Base-by-base conservation (phyloP, 2,329 filamentous ascomycete species). In the Penicillium sp. region DNA sequence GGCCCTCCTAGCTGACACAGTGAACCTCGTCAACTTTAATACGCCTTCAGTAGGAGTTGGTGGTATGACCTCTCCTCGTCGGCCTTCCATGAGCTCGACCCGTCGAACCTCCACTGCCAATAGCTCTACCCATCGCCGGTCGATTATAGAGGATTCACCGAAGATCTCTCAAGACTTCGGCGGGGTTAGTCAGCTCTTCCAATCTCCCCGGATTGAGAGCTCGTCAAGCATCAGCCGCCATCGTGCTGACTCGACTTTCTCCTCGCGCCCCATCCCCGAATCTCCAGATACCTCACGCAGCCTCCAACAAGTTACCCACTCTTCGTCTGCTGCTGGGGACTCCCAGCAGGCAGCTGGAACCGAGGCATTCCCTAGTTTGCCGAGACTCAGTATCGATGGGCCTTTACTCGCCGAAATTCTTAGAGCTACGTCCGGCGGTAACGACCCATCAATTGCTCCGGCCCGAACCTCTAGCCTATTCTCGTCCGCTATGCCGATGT, bases 401-500 rank as follows among this genome's bases (percentile, higher is more conserved):
- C 77, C 78, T 14, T 77, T 78, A 51, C 71, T 80, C 6, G 67
- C 68, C n/a, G 73, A 78, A 39, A 62, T 78, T 14, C 72, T 77
- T 26, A 66, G 67, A 19, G 68, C 73, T 23, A 68, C 73, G 0
- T 61, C 68, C 9, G 61, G 58, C 58, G 61, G 67, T 55, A 54
- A 58, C 55, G 65, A 68, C 23, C 63, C 65, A 6, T 72, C 72
- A 2, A 56, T 67, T 5, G 72, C 74, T 7, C 73, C 77, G 72
- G 57, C 79, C 39, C 86, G 88, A 43, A 88, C 85, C 66, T 93
- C 90, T 0, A 90, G 88, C 5, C 79, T 96, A 23, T 96, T 96
- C 78, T 91, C 91, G 59, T 96, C 92, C 1, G 92, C 92, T 5
- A 84, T 96, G 71, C 92, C 92, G 1, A 84, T 93, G 78, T 84